Percentiles rank a stretch among this genome's conserved stretches.
phyloP scores from a whole-genome alignment of 1,284 basidiomycete species.

The Moesziomyces sp. region DNA sequence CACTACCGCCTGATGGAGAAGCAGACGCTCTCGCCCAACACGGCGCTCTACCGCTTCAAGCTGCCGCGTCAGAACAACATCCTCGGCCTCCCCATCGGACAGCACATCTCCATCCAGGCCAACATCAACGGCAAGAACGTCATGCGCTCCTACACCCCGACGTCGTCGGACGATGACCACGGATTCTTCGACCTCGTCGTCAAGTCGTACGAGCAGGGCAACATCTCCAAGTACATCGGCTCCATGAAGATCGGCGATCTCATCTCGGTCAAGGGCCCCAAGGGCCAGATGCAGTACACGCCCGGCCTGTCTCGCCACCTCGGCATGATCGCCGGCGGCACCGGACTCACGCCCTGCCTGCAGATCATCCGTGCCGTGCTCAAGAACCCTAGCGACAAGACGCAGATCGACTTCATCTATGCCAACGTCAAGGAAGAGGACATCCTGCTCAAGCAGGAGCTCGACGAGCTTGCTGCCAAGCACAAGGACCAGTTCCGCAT shows the following conservation, averaged over 20 bases:
- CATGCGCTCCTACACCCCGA: conserved; percentile 92
- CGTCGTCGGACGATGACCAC: conserved; percentile 87
- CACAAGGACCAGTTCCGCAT: conserved; percentile 78
- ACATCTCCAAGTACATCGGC: conserved; percentile 85
- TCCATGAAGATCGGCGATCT: conserved; percentile 76
- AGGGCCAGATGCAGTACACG: conserved; percentile 77
- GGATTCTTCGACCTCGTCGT: conserved; percentile 96
- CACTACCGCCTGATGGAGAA: conserved; percentile 84
- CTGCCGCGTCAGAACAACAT: conserved; percentile 79
- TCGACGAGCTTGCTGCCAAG: conserved; percentile 79
- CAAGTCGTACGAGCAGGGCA: conserved; percentile 97
- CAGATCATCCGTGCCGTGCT: conserved; percentile 92
- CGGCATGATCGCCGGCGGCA: conserved; percentile 93
- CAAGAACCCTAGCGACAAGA: conserved; percentile 85
- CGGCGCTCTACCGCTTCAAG: conserved; percentile 91
- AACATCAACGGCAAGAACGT: conserved; percentile 90
- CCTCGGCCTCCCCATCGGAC: conserved; percentile 93
- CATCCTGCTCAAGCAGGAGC: conserved; percentile 81
- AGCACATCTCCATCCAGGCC: conserved; percentile 92
- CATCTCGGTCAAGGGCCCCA: conserved; percentile 91
- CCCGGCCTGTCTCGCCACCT: conserved; percentile 71
- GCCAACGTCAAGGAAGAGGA: conserved; percentile 80
- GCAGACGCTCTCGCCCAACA: conserved; percentile 89
- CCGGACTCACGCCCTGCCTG: conserved; percentile 85
- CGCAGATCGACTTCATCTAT: conserved; percentile 91